Evolutionary conservation across 202 grass and related monocot genomes (phyloP), one percentile per base, ranked within the genome.

Genomic region (Musa balbisiana): DNA sequence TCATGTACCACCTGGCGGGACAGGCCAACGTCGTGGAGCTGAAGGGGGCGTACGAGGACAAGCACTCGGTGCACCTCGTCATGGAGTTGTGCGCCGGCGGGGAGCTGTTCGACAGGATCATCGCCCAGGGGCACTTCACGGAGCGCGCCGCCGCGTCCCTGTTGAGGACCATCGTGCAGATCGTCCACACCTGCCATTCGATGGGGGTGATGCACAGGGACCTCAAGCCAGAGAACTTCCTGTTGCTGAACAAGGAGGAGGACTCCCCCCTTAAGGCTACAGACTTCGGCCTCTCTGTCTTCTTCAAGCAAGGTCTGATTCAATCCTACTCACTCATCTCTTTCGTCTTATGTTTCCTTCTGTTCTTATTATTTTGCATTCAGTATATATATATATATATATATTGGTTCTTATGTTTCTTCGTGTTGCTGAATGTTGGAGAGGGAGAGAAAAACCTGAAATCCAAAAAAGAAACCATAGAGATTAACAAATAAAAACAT

Each of bases 51-150:
- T 96, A 87, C 82, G 92, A 96, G 81, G 89, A 96, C 80, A 96
- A 92, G 84, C 84, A 96, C 74, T 96, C 89, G 1, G 92, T 92
- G 51, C 92, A 96, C 85, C 84, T 96, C 55, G 83, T 96, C 77
- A 96, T 96, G 92, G 92, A 96, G 73, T 80, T 96, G 63, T 96
- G 92, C 60, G 89, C 89, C n/a, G 92, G 92, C 51, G 92, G 92
- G 13, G 89, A 88, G 87, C 92, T 96, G 65, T 92, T 92, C 79
- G 90, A 92, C 76, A 66, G 87, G 29, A 95, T 95, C 80, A 87
- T 96, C 73, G 81, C 84, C 50, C 87, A 81, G 82, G 92, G 92
- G 0, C 88, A 96, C 74, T 96, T 89, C 73, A 96, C 89, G 0
- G 89, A 96, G 85, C 85, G 85, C 64, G 89, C 87, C 0, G 87